Evolutionary conservation across 2,329 filamentous ascomycete species (phyloP), one percentile per base, ranked within the genome.

Genomic region (Pyrenochaeta sp.): DNA sequence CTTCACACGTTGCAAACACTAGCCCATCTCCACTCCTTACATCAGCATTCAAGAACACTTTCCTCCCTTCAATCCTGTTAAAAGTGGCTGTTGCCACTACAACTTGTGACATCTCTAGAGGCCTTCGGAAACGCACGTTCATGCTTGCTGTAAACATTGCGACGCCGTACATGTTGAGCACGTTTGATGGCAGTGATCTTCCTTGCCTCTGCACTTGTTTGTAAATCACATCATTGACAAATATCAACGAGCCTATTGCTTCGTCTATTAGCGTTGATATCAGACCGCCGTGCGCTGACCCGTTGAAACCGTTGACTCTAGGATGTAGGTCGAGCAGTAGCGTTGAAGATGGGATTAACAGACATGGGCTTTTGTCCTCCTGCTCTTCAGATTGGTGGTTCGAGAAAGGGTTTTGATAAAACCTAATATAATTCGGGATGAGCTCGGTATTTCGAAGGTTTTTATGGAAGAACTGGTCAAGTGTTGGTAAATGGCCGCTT

Each of bases 381-480:
- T 27, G 23, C 23, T 27, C 23, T 27, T 27, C 23, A 27, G 9
- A 27, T 27, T 9, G 23, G 23, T 27, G 23, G 23, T 27, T 27
- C 51, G 23, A 54, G 55, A 21, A 58, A 51, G 29, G 55, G 30
- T 36, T 14, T 45, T 45, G 12, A 20, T 45, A 45, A 29, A 45
- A 32, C 10, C 29, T 29, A 9, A 36, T 45, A 33, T 7, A 23
- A 27, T 45, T n/a, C 7, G 43, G 43, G 20, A 45, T 45, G 15
- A 45, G 23, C 4, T 27, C 9, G 23, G 23, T 27, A 27, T 27
- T 27, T 27, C 23, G 23, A 27, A 27, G 23, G 23, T 27, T 27
- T 4, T 5, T 27, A 4, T 9, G 23, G 23, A 27, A 27, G 23
- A 27, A 27, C 23, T 27, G 23, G 23, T 27, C 23, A 5, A 5